Conservation (phyloP, 345 rosid genomes). For the Gynandropsis gynandra region DNA sequence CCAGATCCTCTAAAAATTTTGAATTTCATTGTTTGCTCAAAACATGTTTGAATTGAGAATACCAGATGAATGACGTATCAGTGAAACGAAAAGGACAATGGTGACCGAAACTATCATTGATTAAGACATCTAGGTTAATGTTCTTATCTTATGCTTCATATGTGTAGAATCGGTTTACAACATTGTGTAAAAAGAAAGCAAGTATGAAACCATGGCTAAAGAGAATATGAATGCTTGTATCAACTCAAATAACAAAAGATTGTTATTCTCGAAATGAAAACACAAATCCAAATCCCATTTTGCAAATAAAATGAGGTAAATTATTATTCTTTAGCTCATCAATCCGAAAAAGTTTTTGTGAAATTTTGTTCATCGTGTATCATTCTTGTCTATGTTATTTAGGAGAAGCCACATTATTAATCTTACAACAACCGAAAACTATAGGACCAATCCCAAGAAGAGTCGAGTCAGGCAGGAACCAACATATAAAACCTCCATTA, state of each 20-base stretch:
- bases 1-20: slow-evolving; percentile 18
- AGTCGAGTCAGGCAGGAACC: too few species aligned
- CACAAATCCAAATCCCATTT: slow-evolving; percentile 34
- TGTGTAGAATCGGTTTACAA: slow-evolving; percentile 90
- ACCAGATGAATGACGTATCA: slow-evolving; percentile 63
- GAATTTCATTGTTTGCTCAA: slow-evolving; percentile 38
- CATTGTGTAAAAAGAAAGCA: slow-evolving; percentile 96
- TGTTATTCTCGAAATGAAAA: slow-evolving; percentile 35
- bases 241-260: slow-evolving; percentile 66
- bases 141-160: too few species aligned
- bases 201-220: slow-evolving; percentile 78
- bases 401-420: too few species aligned
- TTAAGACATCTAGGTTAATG: too few species aligned
- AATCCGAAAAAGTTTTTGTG: too few species aligned
- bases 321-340: not conserved
- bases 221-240: slow-evolving; percentile 48
- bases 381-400: too few species aligned
- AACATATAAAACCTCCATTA: too few species aligned
- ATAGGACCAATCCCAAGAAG: too few species aligned
- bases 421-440: too few species aligned
- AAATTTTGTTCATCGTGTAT: too few species aligned
- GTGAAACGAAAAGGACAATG: slow-evolving; percentile 86
- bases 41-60: slow-evolving; percentile 53
- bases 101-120: too few species aligned
- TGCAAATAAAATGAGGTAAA: slow-evolving; percentile 53